These are phyloP conservation scores for Phytomonas sp. DNA, from an alignment of 208 protist genomes.

Conservation along the genomic window DNA sequence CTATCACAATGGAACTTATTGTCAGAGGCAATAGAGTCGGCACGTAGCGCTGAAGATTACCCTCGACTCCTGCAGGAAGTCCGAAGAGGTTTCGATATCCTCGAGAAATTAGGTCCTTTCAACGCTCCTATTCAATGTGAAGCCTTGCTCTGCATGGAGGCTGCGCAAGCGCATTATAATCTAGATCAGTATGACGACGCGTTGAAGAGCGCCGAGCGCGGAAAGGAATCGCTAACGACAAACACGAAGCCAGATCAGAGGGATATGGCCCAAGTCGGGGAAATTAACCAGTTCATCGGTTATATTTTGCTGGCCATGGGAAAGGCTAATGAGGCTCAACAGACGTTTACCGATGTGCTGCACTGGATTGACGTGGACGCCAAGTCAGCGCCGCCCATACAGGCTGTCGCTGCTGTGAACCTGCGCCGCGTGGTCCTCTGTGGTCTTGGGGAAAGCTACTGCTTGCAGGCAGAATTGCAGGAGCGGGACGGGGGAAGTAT, in stretches of 20 bases:
- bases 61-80: slow-evolving; percentile 36
- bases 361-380: slow-evolving; percentile 83
- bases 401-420: slow-evolving; percentile 79
- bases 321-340: slow-evolving; percentile 36
- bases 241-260: slow-evolving; percentile 24
- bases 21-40: slow-evolving; percentile 38
- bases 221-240: slow-evolving; percentile 32
- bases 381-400: slow-evolving; percentile 75
- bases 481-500: not conserved
- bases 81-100: slow-evolving; percentile 41
- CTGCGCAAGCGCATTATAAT: slow-evolving; percentile 79
- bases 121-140: slow-evolving; percentile 84
- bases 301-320: slow-evolving; percentile 47
- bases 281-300: slow-evolving; percentile 70
- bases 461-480: slow-evolving; percentile 21
- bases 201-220: slow-evolving; percentile 30
- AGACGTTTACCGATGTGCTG: slow-evolving; percentile 59
- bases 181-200: slow-evolving; percentile 43
- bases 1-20: slow-evolving; percentile 69
- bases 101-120: slow-evolving; percentile 52
- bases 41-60: slow-evolving; percentile 29
- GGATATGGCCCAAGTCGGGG: slow-evolving; percentile 69
- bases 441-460: slow-evolving; percentile 50
- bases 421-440: slow-evolving; percentile 72
- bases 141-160: slow-evolving; percentile 76